phyloP scores from a whole-genome alignment of 2,329 filamentous ascomycete species.

The Zalaria sp. region DNA sequence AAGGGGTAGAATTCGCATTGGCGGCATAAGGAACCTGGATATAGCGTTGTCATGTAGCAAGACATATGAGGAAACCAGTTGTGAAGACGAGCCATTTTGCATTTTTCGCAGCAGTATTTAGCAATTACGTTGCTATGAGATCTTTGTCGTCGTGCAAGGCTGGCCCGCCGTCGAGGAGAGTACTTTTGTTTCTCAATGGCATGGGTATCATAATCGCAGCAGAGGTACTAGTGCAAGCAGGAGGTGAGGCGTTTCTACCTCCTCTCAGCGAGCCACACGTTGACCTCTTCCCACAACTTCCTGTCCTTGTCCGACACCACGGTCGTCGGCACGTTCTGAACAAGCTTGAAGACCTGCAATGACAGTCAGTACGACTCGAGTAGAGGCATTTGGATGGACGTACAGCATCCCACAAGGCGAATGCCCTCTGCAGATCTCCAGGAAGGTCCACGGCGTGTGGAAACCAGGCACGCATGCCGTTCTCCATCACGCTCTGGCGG shows the following conservation, averaged over 20 bases:
- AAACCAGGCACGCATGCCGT: slow-evolving; percentile 44
- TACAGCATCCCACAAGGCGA: slow-evolving; percentile 52
- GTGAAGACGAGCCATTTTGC: too few species aligned
- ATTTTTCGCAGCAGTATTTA: too few species aligned
- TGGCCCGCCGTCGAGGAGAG: too few species aligned
- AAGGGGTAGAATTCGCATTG: neutral
- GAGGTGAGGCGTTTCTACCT: neutral
- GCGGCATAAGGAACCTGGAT: too few species aligned
- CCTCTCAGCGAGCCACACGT: slow-evolving; percentile 5
- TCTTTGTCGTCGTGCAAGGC: too few species aligned
- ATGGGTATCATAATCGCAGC: too few species aligned
- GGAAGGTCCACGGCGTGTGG: slow-evolving; percentile 44
- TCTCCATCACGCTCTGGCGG: slow-evolving; percentile 35
- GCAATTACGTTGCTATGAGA: too few species aligned
- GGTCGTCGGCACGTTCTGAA: slow-evolving; percentile 39
- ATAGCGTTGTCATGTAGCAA: too few species aligned
- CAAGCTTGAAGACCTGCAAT: slow-evolving; percentile 40
- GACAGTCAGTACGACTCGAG: neutral
- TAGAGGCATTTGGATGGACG: slow-evolving; percentile 15
- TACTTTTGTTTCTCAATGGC: too few species aligned
- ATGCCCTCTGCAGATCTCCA: slow-evolving; percentile 44
- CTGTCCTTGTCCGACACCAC: slow-evolving; percentile 28
- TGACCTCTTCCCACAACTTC: slow-evolving; percentile 34
- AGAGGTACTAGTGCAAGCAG: neutral
- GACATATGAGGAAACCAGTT: too few species aligned